A percentile compares a stretch with the other conserved stretches of the same genome.
Conservation (phyloP, 495 filamentous ascomycete species). For the Aspergillus ellipticus region DNA sequence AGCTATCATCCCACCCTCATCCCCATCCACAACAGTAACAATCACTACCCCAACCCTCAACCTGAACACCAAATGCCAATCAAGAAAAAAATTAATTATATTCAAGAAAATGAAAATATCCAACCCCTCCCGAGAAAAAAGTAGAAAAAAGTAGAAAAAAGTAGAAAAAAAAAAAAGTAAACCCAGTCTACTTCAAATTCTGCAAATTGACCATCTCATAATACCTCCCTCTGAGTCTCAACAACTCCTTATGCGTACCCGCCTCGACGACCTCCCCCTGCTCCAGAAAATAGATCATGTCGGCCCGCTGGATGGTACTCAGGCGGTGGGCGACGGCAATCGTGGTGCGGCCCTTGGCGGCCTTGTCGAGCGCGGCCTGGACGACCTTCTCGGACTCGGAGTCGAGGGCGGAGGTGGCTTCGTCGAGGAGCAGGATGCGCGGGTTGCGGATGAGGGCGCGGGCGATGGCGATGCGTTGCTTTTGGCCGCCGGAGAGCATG, state of each 20-base stretch:
- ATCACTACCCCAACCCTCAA: too few relatives aligned
- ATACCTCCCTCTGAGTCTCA: constrained; percentile 64
- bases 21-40: too few relatives aligned
- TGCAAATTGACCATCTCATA: constrained; percentile 75
- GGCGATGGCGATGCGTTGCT: constrained; percentile 78
- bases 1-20: too few relatives aligned
- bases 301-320: constrained; percentile 76
- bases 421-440: constrained; percentile 70
- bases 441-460: constrained; percentile 69
- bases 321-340: constrained; percentile 78
- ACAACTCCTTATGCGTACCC: constrained; percentile 65
- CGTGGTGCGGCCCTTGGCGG: constrained; percentile 69
- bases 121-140: too few relatives aligned
- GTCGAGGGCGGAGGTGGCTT: constrained; percentile 79
- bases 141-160: not conserved
- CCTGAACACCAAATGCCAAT: too few relatives aligned
- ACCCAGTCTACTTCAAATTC: constrained; percentile 56
- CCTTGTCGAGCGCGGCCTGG: constrained; percentile 73
- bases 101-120: too few relatives aligned
- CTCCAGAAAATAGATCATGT: constrained; percentile 80
- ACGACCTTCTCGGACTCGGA: constrained; percentile 78
- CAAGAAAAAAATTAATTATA: too few relatives aligned
- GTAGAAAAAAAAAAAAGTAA: not conserved
- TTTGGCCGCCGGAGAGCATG: constrained; percentile 79
- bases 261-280: constrained; percentile 67